Evolutionary conservation across 345 rosid genomes (phyloP).

Genomic region (Psidium friedrichsthalianum): DNA sequence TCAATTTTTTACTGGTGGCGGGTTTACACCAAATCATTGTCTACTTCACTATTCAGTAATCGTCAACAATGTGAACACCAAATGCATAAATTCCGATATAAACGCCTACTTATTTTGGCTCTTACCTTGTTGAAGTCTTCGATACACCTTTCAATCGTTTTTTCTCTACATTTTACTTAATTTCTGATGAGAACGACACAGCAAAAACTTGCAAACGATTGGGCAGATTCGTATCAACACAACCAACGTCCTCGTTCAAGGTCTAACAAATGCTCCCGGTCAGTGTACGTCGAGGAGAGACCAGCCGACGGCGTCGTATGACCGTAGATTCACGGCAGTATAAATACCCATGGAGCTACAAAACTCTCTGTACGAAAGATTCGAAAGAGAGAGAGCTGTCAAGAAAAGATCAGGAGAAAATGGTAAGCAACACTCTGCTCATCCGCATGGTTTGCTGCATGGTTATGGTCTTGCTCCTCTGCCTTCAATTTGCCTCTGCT

Average conservation of each 20-base stretch:
- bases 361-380: neutral
- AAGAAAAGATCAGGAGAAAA: neutral
- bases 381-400: neutral
- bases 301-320: neutral
- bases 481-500: neutral
- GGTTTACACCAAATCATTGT: neutral
- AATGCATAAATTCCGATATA: neutral
- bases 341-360: neutral
- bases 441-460: neutral
- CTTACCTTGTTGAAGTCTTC: neutral
- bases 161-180: neutral
- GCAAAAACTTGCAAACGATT: no score
- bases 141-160: neutral
- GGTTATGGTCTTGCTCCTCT: neutral
- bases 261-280: no score
- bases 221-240: no score
- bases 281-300: no score
- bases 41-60: neutral
- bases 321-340: neutral
- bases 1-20: neutral
- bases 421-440: neutral
- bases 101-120: neutral
- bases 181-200: no score
- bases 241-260: no score
- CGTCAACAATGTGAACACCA: no score